These are phyloP conservation scores for Zopfia rhizophila DNA, from an alignment of 2,329 filamentous ascomycete genomes.

Conservation along the genomic window DNA sequence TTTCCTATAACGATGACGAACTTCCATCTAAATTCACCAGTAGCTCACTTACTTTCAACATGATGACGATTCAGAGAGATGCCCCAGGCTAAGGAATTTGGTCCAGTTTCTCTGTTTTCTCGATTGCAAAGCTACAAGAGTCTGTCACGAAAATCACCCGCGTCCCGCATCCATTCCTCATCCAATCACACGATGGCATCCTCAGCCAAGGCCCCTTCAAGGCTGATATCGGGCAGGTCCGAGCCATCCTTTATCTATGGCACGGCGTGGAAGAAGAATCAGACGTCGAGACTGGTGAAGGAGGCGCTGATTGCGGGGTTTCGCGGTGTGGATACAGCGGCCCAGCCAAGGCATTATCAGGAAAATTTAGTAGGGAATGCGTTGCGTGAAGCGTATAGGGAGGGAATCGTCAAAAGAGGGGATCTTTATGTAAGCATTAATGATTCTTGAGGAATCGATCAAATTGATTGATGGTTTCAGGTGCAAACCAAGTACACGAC, in stretches of 20 bases:
- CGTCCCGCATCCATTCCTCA: constrained; percentile 5
- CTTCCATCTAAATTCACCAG: no score
- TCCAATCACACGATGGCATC: constrained; percentile 32
- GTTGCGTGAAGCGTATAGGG: constrained; percentile 68
- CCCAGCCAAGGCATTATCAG: constrained; percentile 80
- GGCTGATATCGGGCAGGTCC: constrained; percentile 18
- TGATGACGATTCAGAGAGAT: no score
- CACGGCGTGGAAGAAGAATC: constrained; percentile 85
- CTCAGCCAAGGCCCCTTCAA: constrained; percentile 23
- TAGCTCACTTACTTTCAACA: no score
- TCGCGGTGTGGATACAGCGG: constrained; percentile 78
- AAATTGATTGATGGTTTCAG: constrained; percentile 47
- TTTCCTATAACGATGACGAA: no score
- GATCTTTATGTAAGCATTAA: constrained; percentile 70
- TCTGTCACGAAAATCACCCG: no score
- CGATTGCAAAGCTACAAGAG: no score
- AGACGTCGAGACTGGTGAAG: constrained; percentile 73
- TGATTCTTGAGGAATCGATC: background rate
- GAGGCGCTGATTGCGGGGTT: constrained; percentile 76
- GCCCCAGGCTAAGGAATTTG: no score
- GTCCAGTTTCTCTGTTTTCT: no score
- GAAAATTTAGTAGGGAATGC: constrained; percentile 77
- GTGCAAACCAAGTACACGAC: constrained; percentile 88
- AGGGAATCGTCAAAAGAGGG: constrained; percentile 67
- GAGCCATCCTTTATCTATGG: constrained; percentile 71